Conservation (phyloP, 495 filamentous ascomycete species). For the Gamarada debralockiae region DNA sequence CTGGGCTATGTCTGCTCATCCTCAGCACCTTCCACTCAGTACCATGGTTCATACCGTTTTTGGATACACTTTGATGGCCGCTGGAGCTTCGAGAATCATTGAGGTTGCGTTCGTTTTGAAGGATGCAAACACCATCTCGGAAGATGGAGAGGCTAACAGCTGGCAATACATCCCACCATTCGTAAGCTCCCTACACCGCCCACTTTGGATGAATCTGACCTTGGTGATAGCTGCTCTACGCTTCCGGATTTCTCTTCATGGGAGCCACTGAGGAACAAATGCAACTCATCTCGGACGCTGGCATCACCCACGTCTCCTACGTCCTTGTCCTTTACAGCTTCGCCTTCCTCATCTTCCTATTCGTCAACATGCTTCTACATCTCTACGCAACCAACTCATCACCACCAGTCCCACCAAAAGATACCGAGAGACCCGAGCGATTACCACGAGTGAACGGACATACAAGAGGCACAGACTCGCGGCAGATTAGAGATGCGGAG, state of each 20-base stretch:
- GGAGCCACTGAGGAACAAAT: slow-evolving; percentile 82
- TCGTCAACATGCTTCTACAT: slow-evolving; percentile 77
- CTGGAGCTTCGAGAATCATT: slow-evolving; percentile 77
- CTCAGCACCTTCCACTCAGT: slow-evolving; percentile 76
- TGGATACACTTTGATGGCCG: slow-evolving; percentile 93
- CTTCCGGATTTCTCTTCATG: slow-evolving; percentile 37
- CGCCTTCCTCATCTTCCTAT: slow-evolving; percentile 86
- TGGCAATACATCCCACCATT: slow-evolving; percentile 93
- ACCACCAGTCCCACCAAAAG: slow-evolving; percentile 25
- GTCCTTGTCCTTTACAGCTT: slow-evolving; percentile 91
- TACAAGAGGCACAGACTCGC: slow-evolving; percentile 33
- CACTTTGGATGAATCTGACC: slow-evolving; percentile 70
- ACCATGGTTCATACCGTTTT: slow-evolving; percentile 90
- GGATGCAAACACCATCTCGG: slow-evolving; percentile 57
- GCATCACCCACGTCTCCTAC: slow-evolving; percentile 82
- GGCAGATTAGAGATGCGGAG: slow-evolving; percentile 68
- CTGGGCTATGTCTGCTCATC: slow-evolving; percentile 90
- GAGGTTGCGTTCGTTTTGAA: slow-evolving; percentile 85
- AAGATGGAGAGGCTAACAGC: slow-evolving; percentile 65
- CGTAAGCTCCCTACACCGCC: slow-evolving; percentile 50
- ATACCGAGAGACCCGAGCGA: slow-evolving; percentile 12
- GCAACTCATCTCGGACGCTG: slow-evolving; percentile 87
- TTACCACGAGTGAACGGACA: slow-evolving; percentile 51
- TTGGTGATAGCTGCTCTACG: neutral
- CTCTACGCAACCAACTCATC: slow-evolving; percentile 63